Evolutionary conservation across 2,329 filamentous ascomycete species (phyloP).

Genomic region (Claviceps humidiphila): DNA sequence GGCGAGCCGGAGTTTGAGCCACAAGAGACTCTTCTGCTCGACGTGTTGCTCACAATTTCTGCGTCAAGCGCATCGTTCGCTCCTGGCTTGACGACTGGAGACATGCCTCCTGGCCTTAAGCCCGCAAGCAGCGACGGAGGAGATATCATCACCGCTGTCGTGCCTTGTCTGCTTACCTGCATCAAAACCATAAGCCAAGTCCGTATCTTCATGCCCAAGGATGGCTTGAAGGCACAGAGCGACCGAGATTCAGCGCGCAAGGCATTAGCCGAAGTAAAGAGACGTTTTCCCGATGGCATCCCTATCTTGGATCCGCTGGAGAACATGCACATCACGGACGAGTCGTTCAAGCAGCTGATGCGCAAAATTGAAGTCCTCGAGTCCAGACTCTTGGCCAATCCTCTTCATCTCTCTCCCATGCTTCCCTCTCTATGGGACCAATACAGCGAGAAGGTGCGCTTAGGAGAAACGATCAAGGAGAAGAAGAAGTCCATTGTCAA

Average conservation of each 20-base stretch:
- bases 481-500: conserved; percentile 78
- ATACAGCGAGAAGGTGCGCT: conserved; percentile 67
- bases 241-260: conserved; percentile 56
- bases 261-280: conserved; percentile 63
- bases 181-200: conserved; percentile 76
- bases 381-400: conserved; percentile 75
- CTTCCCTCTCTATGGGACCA: conserved; percentile 76
- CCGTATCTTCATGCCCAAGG: conserved; percentile 68
- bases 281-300: conserved; percentile 84
- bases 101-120: conserved; percentile 50
- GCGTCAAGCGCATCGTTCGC: conserved; percentile 35
- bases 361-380: conserved; percentile 96
- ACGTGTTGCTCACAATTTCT: conserved; percentile 58
- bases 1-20: conserved; percentile 54
- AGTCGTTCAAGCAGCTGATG: conserved; percentile 83
- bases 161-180: conserved; percentile 77
- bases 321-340: conserved; percentile 89
- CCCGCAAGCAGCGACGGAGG: conserved; percentile 17
- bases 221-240: conserved; percentile 50
- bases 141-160: conserved; percentile 23
- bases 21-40: conserved; percentile 69
- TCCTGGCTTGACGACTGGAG: conserved; percentile 17
- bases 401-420: conserved; percentile 79
- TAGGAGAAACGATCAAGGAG: conserved; percentile 69
- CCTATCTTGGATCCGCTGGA: conserved; percentile 85